phyloP scores from a whole-genome alignment of 352 stramenopile genomes.

The Phytopythium ostracodes region DNA sequence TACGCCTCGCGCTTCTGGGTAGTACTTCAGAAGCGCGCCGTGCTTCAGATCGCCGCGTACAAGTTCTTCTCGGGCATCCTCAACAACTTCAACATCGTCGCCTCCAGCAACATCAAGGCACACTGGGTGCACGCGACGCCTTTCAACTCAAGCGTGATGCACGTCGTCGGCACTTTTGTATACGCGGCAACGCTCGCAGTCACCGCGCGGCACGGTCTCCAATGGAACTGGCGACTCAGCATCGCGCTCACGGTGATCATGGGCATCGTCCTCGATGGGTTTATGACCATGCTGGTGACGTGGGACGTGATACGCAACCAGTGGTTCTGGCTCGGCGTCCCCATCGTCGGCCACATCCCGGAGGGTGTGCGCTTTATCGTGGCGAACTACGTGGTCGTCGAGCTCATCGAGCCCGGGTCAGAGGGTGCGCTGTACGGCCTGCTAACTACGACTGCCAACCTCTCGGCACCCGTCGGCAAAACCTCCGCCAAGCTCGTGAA shows the following conservation, averaged over 20 bases:
- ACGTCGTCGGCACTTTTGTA: constrained; percentile 41
- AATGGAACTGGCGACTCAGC: constrained; percentile 56
- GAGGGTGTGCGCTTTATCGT: constrained; percentile 52
- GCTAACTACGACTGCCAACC: constrained; percentile 44
- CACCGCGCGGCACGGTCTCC: constrained; percentile 36
- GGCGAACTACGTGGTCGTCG: constrained; percentile 50
- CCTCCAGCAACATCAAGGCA: constrained; percentile 44
- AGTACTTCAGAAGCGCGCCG: constrained; percentile 48
- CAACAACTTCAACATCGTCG: constrained; percentile 59
- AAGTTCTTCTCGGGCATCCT: constrained; percentile 64
- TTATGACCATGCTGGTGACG: constrained; percentile 51
- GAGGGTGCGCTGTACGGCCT: constrained; percentile 55
- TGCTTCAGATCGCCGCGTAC: constrained; percentile 60
- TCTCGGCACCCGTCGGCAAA: constrained; percentile 38
- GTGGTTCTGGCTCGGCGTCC: constrained; percentile 61
- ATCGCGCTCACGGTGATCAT: constrained; percentile 39
- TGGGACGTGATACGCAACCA: constrained; percentile 52
- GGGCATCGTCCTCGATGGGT: constrained; percentile 32
- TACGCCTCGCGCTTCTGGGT: constrained; percentile 51
- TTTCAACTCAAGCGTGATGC: constrained; percentile 53
- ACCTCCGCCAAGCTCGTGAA: constrained; percentile 58
- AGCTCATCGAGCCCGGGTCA: constrained; percentile 46
- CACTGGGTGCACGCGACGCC: constrained; percentile 56
- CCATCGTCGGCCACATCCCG: constrained; percentile 46
- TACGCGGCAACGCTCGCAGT: constrained; percentile 44